Percentiles rank a stretch among this genome's conserved stretches.
Conservation (phyloP, 305 asterid genomes). For the Euphrasia arctica region DNA sequence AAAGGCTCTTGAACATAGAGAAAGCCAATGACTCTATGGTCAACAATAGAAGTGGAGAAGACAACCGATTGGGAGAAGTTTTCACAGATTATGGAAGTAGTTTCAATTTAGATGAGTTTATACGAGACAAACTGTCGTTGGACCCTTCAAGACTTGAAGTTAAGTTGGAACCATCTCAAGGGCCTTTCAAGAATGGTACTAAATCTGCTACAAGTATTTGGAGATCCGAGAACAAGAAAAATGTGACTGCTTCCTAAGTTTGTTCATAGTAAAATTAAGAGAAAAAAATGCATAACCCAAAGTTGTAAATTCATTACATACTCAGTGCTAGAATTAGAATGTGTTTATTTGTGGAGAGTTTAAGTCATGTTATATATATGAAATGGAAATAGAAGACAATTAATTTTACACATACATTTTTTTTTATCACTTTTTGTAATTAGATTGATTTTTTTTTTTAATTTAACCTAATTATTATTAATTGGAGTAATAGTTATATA, state of each 20-base stretch:
- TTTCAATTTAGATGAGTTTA: slow-evolving; percentile 63
- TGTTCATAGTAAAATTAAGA: neutral
- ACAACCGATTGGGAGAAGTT: slow-evolving; percentile 22
- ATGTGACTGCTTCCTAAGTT: slow-evolving; percentile 6
- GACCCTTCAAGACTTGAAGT: slow-evolving; percentile 70
- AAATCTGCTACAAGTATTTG: slow-evolving; percentile 24
- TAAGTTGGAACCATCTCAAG: slow-evolving; percentile 33
- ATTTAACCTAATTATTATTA: too few species aligned
- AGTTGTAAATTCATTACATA: slow-evolving; percentile 20
- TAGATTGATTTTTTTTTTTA: too few species aligned
- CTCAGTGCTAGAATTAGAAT: slow-evolving; percentile 2
- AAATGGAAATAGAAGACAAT: neutral
- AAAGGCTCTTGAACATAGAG: slow-evolving; percentile 51
- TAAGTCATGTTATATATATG: too few species aligned
- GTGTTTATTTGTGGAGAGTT: slow-evolving; percentile 16
- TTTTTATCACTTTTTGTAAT: neutral
- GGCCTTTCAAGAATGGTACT: slow-evolving; percentile 26
- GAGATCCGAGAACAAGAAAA: slow-evolving; percentile 26
- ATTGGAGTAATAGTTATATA: too few species aligned
- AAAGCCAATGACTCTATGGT: slow-evolving; percentile 33
- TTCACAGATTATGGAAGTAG: slow-evolving; percentile 38
- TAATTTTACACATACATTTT: too few species aligned
- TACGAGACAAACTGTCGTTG: slow-evolving; percentile 46
- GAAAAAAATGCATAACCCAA: neutral
- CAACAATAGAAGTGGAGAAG: slow-evolving; percentile 13